Base-by-base conservation (phyloP, 805 yeast genomes). In the Spencermartinsiella europaea region DNA sequence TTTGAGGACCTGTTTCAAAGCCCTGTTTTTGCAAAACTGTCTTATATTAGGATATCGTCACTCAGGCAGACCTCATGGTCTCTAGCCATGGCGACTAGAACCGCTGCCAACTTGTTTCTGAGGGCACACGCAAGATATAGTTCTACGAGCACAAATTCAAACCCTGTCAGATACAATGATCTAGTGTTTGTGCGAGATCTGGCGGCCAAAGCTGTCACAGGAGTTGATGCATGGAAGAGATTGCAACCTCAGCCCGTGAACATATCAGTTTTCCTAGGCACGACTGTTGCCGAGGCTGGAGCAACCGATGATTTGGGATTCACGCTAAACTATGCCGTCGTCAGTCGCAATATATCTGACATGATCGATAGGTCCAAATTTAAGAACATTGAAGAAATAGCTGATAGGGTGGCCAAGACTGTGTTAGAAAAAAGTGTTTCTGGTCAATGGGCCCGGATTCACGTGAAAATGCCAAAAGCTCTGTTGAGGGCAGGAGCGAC, bases 321-420 rank as follows among this genome's bases (percentile, higher is more conserved):
- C 58, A 84, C 96, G 3, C 75, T 91, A 52, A 91, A 91, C 65
- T 91, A 91, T 64, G 97, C 96, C 1, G 89, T 81, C 3, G 74
- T 91, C 3, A 79, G 91, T 3, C 71, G 87, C 42, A 77, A 78
- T 35, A 67, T 91, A n/a, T 63, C 76, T 34, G 69, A 72, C 3
- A 75, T 66, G 52, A 76, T 85, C 52, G 75, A 71, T 35, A 44
- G 61, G 4, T 63, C 72, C 49, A 66, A 65, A 20, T 69, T 60
- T 46, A 60, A 45, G 22, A 65, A 71, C 62, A 65, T 65, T 57
- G 53, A 65, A 59, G 62, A 60, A 5, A 61, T 76, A 4, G 83
- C 81, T 3, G 73, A 70, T 45, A 61, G 66, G 2, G 71, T 83
- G 1, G 61, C 76, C 22, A 61, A 65, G 2, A 70, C 70, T 3